Conservation (phyloP, 257 asterid species). For the Anisodus tanguticus region DNA sequence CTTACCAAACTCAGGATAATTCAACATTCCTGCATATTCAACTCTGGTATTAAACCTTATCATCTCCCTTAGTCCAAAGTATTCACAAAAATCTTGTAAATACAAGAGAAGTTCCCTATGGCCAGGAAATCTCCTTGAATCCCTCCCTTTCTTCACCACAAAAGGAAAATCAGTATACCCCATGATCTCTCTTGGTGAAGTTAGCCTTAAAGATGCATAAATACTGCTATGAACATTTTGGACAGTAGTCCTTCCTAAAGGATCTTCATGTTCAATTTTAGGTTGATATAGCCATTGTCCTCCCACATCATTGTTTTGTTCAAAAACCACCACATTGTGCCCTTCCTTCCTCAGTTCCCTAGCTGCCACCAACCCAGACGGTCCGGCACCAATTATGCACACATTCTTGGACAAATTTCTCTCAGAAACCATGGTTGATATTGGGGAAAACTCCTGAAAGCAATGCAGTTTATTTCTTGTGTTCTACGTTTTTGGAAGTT, state of each 20-base stretch:
- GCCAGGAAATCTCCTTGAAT: constrained; percentile 82
- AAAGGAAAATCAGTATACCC: constrained; percentile 88
- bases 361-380: constrained; percentile 80
- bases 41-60: constrained; percentile 73
- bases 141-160: constrained; percentile 59
- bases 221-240: constrained; percentile 73
- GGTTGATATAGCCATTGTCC: constrained; percentile 90
- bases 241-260: constrained; percentile 45
- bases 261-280: constrained; percentile 55
- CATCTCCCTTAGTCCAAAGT: constrained; percentile 69
- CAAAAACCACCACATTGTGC: constrained; percentile 75
- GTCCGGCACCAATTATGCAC: constrained; percentile 85
- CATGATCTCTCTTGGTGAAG: constrained; percentile 78
- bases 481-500: constrained; percentile 9
- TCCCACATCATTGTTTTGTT: constrained; percentile 81
- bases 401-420: constrained; percentile 52
- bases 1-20: constrained; percentile 37
- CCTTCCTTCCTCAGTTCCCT: constrained; percentile 84
- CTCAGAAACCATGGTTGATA: constrained; percentile 47
- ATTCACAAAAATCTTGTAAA: constrained; percentile 69
- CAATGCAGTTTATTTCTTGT: not conserved
- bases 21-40: constrained; percentile 68
- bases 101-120: constrained; percentile 68
- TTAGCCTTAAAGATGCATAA: constrained; percentile 64
- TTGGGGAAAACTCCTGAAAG: not conserved